Percentiles rank a stretch among this genome's conserved stretches.
These are phyloP conservation scores for Nelumbo lutea DNA, from an alignment of 164 flowering plant species.

Conservation along the genomic window DNA sequence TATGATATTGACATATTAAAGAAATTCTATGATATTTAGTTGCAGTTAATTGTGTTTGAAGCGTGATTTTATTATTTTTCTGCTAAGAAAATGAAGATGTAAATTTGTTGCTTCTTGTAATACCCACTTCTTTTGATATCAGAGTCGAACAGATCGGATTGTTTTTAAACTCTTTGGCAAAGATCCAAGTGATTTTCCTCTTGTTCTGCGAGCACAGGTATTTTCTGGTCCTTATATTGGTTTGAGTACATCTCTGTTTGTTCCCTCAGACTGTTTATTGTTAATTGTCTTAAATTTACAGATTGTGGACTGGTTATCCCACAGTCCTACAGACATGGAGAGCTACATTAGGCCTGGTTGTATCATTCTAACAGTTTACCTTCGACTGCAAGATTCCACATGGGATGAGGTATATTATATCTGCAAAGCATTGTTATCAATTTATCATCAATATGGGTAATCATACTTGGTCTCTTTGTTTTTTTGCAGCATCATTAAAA, in stretches of 20 bases:
- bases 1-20: too few species aligned
- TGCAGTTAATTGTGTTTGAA: neutral
- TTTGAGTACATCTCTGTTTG: neutral
- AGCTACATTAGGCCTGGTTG: slow-evolving; percentile 91
- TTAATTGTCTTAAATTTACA: slow-evolving; percentile 21
- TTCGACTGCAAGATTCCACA: slow-evolving; percentile 37
- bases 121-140: slow-evolving; percentile 11
- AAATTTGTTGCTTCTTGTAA: neutral
- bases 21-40: neutral
- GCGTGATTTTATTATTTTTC: neutral
- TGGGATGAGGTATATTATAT: slow-evolving; percentile 66
- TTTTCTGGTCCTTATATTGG: neutral
- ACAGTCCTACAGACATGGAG: slow-evolving; percentile 85
- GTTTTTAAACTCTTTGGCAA: slow-evolving; percentile 87
- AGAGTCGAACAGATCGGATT: slow-evolving; percentile 81
- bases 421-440: neutral
- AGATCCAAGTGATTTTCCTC: slow-evolving; percentile 70
- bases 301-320: slow-evolving; percentile 80
- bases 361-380: slow-evolving; percentile 61
- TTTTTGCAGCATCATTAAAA: neutral
- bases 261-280: slow-evolving; percentile 1
- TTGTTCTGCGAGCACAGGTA: slow-evolving; percentile 57
- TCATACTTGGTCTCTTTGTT: neutral
- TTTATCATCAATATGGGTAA: neutral
- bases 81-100: neutral